Conservation (phyloP, 116 monocot genomes). For the Iris pallida region DNA sequence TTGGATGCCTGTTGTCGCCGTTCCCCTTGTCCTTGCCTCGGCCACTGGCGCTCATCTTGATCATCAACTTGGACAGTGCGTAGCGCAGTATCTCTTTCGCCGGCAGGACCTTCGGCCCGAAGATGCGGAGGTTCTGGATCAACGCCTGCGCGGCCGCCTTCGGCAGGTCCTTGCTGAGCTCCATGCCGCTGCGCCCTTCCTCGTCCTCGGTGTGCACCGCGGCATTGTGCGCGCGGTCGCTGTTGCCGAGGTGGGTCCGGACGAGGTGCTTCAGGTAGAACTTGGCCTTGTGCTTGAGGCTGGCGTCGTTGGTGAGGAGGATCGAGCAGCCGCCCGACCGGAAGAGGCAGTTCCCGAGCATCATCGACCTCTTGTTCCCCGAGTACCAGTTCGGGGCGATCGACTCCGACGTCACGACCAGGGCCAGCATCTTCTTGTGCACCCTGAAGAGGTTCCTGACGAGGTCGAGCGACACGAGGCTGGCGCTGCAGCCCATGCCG, state of each 20-base stretch:
- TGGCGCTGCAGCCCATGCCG: slow-evolving; percentile 93
- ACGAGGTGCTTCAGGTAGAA: slow-evolving; percentile 44
- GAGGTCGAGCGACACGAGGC: slow-evolving; percentile 56
- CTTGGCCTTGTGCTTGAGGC: slow-evolving; percentile 28
- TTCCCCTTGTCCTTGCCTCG: neutral
- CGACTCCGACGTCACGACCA: slow-evolving; percentile 65
- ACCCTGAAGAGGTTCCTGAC: slow-evolving; percentile 36
- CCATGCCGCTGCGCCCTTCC: slow-evolving; percentile 26
- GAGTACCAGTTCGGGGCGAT: slow-evolving; percentile 73
- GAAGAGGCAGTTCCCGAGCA: slow-evolving; percentile 87
- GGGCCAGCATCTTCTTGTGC: slow-evolving; percentile 23
- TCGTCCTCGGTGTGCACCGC: slow-evolving; percentile 69
- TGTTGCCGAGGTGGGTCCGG: slow-evolving; percentile 67
- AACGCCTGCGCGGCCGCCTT: slow-evolving; percentile 63
- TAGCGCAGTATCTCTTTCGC: slow-evolving; percentile 30
- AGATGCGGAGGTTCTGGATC: slow-evolving; percentile 42
- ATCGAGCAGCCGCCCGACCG: slow-evolving; percentile 74
- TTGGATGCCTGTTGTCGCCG: too few relatives aligned
- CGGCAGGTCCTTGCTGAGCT: slow-evolving; percentile 60
- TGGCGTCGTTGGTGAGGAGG: slow-evolving; percentile 61
- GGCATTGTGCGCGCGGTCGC: slow-evolving; percentile 55
- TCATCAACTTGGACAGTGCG: neutral
- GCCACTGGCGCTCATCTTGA: neutral
- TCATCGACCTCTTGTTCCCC: slow-evolving; percentile 64
- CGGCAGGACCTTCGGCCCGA: slow-evolving; percentile 57